A percentile compares a stretch with the other conserved stretches of the same genome.
These are phyloP conservation scores for Phytophthora palmivora DNA, from an alignment of 352 stramenopile genomes.

Conservation along the genomic window DNA sequence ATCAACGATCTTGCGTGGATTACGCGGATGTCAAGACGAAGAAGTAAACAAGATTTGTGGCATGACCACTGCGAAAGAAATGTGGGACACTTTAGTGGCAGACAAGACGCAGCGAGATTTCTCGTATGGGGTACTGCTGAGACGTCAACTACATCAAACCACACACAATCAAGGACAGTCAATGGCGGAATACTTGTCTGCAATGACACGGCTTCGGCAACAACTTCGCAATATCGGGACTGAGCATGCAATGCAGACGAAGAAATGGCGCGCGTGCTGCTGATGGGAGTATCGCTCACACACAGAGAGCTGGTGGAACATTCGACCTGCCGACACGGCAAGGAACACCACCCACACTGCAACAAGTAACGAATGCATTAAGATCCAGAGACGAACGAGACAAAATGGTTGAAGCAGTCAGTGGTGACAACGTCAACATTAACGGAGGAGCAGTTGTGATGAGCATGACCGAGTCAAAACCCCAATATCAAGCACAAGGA, in stretches of 20 bases:
- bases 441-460: too few species aligned
- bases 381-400: too few species aligned
- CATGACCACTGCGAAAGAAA: not conserved
- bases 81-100: slow-evolving; percentile 4
- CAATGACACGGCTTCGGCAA: not conserved
- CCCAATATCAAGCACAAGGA: too few species aligned
- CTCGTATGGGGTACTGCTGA: not conserved
- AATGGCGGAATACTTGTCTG: slow-evolving; percentile 1
- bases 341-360: too few species aligned
- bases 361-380: too few species aligned
- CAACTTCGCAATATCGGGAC: not conserved
- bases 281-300: too few species aligned
- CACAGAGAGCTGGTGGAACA: too few species aligned
- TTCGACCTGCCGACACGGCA: too few species aligned
- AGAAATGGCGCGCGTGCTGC: too few species aligned
- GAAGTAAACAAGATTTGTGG: slow-evolving; percentile 8
- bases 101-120: slow-evolving; percentile 6
- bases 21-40: slow-evolving; percentile 6
- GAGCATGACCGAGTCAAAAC: too few species aligned
- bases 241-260: not conserved
- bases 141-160: not conserved
- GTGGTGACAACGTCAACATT: too few species aligned
- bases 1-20: not conserved
- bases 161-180: not conserved
- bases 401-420: too few species aligned